Evolutionary conservation across 2,329 filamentous ascomycete genomes (phyloP).

Genomic region (Aureobasidium sp.): DNA sequence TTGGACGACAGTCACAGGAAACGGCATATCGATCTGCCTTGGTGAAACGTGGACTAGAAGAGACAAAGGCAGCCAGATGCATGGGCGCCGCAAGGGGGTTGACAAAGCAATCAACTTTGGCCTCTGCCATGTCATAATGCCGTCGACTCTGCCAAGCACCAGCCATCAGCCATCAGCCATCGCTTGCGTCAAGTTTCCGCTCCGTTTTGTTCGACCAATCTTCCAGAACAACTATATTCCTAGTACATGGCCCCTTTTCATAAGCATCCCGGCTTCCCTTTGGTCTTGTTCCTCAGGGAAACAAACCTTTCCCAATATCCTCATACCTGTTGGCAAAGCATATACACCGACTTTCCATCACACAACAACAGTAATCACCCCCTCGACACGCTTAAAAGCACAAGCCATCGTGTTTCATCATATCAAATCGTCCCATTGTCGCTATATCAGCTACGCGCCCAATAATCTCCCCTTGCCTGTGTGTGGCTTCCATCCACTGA

Average conservation of each 20-base stretch:
- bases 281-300: no score
- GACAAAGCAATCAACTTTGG: not conserved
- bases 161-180: not conserved
- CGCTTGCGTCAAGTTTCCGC: conserved; percentile 1
- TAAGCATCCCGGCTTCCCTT: no score
- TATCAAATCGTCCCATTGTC: conserved; percentile 3
- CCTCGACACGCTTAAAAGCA: not conserved
- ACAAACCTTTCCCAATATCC: not conserved
- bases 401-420: not conserved
- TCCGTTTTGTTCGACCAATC: conserved; percentile 9
- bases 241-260: no score
- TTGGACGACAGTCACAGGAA: not conserved
- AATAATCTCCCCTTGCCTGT: conserved; percentile 6
- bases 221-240: conserved; percentile 10
- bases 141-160: not conserved
- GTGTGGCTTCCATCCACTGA: not conserved
- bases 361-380: not conserved
- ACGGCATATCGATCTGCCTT: not conserved
- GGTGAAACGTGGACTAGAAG: not conserved
- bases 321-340: not conserved
- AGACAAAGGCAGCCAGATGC: not conserved
- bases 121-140: not conserved
- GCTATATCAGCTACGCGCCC: conserved; percentile 7
- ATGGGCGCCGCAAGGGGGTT: not conserved
- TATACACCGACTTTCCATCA: not conserved